Percentiles rank a stretch among this genome's conserved stretches.
Evolutionary conservation across 2,329 filamentous ascomycete species (phyloP).

Genomic region (Xenosphaeropsis pyriputrescens): DNA sequence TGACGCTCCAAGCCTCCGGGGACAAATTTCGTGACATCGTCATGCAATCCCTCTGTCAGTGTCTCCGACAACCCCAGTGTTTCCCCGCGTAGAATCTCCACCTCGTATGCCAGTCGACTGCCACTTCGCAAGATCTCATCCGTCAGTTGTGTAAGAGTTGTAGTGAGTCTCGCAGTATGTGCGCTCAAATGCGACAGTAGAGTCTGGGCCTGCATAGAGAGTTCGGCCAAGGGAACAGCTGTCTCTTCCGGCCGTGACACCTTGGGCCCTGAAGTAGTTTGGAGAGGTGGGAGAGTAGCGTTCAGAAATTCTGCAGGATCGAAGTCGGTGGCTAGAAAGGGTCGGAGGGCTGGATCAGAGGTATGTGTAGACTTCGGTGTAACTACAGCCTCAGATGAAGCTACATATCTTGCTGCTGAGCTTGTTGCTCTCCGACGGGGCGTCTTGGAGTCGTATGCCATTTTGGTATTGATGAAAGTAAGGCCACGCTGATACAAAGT

Average conservation of each 20-base stretch:
- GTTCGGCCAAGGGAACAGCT: conserved; percentile 49
- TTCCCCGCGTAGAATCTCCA: conserved; percentile 84
- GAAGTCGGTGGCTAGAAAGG: conserved; percentile 65
- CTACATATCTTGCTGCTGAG: conserved; percentile 7
- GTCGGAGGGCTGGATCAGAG: conserved; percentile 55
- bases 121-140: conserved; percentile 90
- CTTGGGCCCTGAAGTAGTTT: conserved; percentile 14
- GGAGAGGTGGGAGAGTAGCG: conserved; percentile 55
- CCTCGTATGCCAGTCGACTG: conserved; percentile 81
- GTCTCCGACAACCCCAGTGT: conserved; percentile 67
- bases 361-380: conserved; percentile 39
- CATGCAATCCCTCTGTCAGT: conserved; percentile 54
- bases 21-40: conserved; percentile 61
- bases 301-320: conserved; percentile 82
- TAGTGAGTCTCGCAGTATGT: conserved; percentile 72
- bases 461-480: neutral
- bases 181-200: conserved; percentile 80
- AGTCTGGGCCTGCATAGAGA: conserved; percentile 69
- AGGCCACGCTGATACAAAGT: no score
- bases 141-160: conserved; percentile 72
- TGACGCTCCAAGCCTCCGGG: conserved; percentile 27
- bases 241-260: conserved; percentile 16
- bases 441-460: conserved; percentile 13
- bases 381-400: conserved; percentile 4
- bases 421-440: conserved; percentile 12